These are phyloP conservation scores for Botrytis cinerea DNA, from an alignment of 2,329 filamentous ascomycete species.

Conservation along the genomic window DNA sequence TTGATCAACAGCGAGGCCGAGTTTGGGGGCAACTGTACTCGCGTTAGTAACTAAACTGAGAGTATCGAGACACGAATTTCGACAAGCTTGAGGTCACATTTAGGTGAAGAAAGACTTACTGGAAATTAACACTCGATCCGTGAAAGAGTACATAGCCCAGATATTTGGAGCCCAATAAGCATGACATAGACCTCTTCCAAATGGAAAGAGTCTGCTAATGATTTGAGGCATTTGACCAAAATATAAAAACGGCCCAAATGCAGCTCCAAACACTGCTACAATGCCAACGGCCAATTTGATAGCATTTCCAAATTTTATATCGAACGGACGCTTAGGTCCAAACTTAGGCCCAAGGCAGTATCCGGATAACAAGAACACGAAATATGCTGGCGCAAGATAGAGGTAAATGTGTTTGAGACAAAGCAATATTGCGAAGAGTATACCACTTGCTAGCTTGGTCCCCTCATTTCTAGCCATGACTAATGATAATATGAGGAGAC, in stretches of 20 bases:
- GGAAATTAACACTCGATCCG: slow-evolving; percentile 79
- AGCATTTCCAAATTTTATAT: slow-evolving; percentile 75
- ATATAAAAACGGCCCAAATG: slow-evolving; percentile 85
- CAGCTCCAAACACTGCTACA: slow-evolving; percentile 68
- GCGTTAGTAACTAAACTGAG: background rate
- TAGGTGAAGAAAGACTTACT: slow-evolving; percentile 50
- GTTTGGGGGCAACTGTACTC: slow-evolving; percentile 70
- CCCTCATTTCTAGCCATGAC: slow-evolving; percentile 76
- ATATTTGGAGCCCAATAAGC: slow-evolving; percentile 98
- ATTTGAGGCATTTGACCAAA: slow-evolving; percentile 85
- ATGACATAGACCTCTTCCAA: slow-evolving; percentile 90
- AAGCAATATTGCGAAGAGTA: slow-evolving; percentile 80
- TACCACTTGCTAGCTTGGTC: slow-evolving; percentile 74
- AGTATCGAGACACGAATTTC: background rate
- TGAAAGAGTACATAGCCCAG: slow-evolving; percentile 95
- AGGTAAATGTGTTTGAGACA: slow-evolving; percentile 99
- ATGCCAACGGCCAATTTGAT: slow-evolving; percentile 80
- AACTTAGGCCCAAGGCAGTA: slow-evolving; percentile 83
- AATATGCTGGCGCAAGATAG: slow-evolving; percentile 93
- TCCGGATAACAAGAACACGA: slow-evolving; percentile 83
- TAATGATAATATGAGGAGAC: slow-evolving; percentile 82
- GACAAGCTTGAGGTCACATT: background rate
- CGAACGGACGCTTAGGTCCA: slow-evolving; percentile 66
- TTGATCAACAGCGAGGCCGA: slow-evolving; percentile 72
- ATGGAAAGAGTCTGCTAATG: slow-evolving; percentile 83